Evolutionary conservation across 495 filamentous ascomycete genomes (phyloP).

Genomic region (Eremomyces bilateralis): DNA sequence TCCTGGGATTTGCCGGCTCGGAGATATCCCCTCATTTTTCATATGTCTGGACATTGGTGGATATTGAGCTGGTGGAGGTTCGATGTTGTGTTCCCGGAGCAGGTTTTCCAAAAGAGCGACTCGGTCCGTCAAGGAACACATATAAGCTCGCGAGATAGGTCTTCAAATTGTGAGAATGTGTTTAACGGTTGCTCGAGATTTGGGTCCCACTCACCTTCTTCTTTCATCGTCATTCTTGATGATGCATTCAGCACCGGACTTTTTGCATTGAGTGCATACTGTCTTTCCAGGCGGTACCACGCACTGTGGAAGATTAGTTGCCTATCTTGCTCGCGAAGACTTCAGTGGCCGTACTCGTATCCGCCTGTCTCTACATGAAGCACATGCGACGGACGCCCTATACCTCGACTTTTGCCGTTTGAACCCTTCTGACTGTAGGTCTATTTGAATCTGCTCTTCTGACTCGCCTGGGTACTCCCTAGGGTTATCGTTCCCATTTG

Average conservation of each 20-base stretch:
- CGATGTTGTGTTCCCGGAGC: slow-evolving; percentile 26
- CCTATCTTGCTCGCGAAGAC: slow-evolving; percentile 1
- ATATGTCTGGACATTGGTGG: slow-evolving; percentile 28
- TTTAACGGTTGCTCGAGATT: background rate
- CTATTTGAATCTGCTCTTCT: slow-evolving; percentile 1
- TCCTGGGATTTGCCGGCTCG: too few relatives aligned
- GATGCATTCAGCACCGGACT: slow-evolving; percentile 27
- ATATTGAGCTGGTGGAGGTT: slow-evolving; percentile 27
- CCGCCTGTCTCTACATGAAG: slow-evolving; percentile 24
- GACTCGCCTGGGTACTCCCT: background rate
- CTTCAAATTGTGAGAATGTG: slow-evolving; percentile 9
- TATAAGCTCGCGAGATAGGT: slow-evolving; percentile 33
- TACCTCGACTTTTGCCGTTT: slow-evolving; percentile 10
- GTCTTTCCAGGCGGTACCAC: slow-evolving; percentile 29
- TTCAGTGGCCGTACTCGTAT: slow-evolving; percentile 19
- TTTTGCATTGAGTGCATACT: slow-evolving; percentile 31
- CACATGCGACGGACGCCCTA: slow-evolving; percentile 20
- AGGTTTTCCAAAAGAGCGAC: slow-evolving; percentile 28
- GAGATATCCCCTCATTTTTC: slow-evolving; percentile 8
- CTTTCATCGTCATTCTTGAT: slow-evolving; percentile 36
- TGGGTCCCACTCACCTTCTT: slow-evolving; percentile 18
- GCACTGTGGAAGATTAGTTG: slow-evolving; percentile 13
- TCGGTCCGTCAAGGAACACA: slow-evolving; percentile 29
- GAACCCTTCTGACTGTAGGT: background rate
- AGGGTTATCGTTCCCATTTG: background rate